A percentile compares a stretch with the other conserved stretches of the same genome.
phyloP scores from a whole-genome alignment of 1,284 basidiomycete species.

The Cutaneotrichosporon dermatis region DNA sequence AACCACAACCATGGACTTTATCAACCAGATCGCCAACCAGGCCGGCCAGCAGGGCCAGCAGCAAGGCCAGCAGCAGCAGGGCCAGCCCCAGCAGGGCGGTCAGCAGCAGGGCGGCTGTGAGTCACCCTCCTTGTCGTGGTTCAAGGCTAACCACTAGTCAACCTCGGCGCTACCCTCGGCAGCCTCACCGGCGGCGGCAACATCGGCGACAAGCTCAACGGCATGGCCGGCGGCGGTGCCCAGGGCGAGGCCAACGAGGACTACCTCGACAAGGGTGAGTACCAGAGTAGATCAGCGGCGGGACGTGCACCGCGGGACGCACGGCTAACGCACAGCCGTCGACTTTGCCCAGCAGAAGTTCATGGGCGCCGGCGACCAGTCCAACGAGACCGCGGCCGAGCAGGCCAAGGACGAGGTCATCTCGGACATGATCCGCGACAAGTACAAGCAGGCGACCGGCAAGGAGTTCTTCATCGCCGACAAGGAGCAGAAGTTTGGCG shows the following conservation, averaged over 20 bases:
- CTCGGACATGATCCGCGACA: no score
- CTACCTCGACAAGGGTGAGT: slow-evolving; percentile 20
- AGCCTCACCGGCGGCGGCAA: slow-evolving; percentile 6
- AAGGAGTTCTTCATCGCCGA: no score
- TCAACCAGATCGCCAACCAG: background rate
- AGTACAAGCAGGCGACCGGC: background rate
- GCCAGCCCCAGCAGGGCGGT: background rate
- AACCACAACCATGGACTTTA: background rate
- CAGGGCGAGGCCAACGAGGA: slow-evolving; percentile 19
- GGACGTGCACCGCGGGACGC: no score
- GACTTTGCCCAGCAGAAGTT: no score
- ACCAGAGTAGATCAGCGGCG: no score
- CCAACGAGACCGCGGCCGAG: no score
- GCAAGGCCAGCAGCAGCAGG: slow-evolving; percentile 1
- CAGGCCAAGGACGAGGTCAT: no score
- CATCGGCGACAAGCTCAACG: slow-evolving; percentile 18
- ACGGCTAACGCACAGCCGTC: no score
- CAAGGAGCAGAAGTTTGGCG: no score
- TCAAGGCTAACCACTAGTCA: no score
- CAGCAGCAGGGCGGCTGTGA: background rate
- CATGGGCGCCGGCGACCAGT: no score
- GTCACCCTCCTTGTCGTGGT: no score
- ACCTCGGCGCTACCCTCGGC: background rate
- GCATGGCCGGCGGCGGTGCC: slow-evolving; percentile 15
- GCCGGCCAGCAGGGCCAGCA: slow-evolving; percentile 2